Conservation (phyloP, 2,329 filamentous ascomycete genomes). For the Xylaria arbuscula region DNA sequence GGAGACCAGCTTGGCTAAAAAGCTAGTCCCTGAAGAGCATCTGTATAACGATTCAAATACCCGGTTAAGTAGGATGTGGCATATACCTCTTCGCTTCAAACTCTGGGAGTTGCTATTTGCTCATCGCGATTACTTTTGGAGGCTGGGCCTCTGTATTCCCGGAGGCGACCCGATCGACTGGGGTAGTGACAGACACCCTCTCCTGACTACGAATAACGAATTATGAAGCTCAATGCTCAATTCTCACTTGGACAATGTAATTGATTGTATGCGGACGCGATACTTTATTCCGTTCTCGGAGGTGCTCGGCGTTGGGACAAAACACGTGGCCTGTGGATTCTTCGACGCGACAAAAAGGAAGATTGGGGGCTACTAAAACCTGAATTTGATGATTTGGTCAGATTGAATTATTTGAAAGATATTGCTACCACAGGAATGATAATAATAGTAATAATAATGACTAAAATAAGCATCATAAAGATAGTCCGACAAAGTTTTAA, state of each 20-base stretch:
- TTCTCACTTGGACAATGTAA: conserved; percentile 18
- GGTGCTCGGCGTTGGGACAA: conserved; percentile 11
- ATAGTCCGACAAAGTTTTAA: not conserved
- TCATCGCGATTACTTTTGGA: conserved; percentile 97
- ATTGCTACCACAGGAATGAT: conserved; percentile 5
- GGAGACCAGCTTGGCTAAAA: conserved; percentile 35
- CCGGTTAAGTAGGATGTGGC: conserved; percentile 61
- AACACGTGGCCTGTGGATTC: conserved; percentile 13
- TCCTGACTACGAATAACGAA: conserved; percentile 53
- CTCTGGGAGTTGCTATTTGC: conserved; percentile 95
- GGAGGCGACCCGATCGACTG: conserved; percentile 78
- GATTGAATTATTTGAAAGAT: conserved; percentile 10
- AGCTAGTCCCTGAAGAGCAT: conserved; percentile 42
- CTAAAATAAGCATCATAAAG: not conserved
- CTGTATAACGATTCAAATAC: conserved; percentile 40
- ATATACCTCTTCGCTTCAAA: conserved; percentile 70
- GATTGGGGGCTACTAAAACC: conserved; percentile 5
- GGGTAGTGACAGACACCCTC: conserved; percentile 64
- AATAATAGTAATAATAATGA: not conserved
- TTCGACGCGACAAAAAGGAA: conserved; percentile 19
- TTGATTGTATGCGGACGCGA: conserved; percentile 22
- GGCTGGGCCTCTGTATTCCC: conserved; percentile 88
- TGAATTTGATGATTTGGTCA: conserved; percentile 14
- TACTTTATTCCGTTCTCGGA: conserved; percentile 5
- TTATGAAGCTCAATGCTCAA: conserved; percentile 47